phyloP scores from a whole-genome alignment of 192 early-diverging fungal genomes.

The Coemansia sp. region DNA sequence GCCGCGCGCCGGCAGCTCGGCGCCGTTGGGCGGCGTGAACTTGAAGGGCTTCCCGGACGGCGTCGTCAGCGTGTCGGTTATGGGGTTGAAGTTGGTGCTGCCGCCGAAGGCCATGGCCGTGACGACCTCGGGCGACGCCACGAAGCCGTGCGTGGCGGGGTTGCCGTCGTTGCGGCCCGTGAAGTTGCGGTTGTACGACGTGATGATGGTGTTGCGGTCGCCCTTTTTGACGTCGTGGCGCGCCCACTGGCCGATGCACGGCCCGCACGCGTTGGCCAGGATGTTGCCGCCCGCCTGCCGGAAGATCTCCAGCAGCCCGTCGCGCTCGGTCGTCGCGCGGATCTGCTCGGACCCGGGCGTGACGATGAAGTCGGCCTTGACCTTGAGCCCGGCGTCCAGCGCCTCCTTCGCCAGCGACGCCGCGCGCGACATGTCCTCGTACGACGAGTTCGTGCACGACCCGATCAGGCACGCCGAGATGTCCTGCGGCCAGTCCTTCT shows the following conservation, averaged over 20 bases:
- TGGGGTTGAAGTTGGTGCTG: constrained; percentile 84
- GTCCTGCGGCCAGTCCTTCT: constrained; percentile 86
- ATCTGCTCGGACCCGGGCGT: constrained; percentile 99
- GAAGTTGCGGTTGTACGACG: constrained; percentile 99
- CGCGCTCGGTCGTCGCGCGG: constrained; percentile 93
- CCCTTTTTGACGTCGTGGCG: constrained; percentile 61
- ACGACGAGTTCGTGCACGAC: constrained; percentile 96
- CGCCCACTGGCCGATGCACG: constrained; percentile 95
- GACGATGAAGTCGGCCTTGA: constrained; percentile 83
- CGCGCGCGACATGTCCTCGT: constrained; percentile 95
- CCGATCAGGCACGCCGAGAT: constrained; percentile 88
- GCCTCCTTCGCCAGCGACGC: constrained; percentile 91
- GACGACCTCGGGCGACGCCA: constrained; percentile 96
- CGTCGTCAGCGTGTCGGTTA: constrained; percentile 75
- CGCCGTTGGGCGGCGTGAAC: constrained; percentile 80
- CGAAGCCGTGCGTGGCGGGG: constrained; percentile 91
- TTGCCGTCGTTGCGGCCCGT: constrained; percentile 92
- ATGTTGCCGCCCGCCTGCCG: constrained; percentile 83
- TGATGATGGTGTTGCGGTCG: constrained; percentile 87
- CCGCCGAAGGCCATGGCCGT: constrained; percentile 90
- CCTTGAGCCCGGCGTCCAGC: constrained; percentile 68
- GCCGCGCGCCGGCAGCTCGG: constrained; percentile 86
- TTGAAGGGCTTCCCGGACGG: constrained; percentile 93
- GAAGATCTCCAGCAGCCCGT: constrained; percentile 82
- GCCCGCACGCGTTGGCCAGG: constrained; percentile 96